Conservation (phyloP, 2,329 filamentous ascomycete species). For the Scedosporium boydii region DNA sequence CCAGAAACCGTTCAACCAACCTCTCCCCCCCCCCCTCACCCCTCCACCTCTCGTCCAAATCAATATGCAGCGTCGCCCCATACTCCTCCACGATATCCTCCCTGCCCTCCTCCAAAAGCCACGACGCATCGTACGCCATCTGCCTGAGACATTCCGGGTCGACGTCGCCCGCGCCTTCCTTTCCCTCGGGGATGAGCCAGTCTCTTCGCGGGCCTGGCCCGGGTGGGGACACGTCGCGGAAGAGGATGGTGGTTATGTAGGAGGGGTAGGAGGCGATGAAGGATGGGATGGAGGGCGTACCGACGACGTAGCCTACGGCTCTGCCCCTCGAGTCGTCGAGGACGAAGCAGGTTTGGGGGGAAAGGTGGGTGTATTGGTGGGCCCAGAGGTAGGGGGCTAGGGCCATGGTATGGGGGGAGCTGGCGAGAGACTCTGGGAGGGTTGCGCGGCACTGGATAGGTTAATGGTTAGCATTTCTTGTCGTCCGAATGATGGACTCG, state of each 20-base stretch:
- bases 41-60: conserved; percentile 32
- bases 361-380: conserved; percentile 38
- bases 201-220: not conserved
- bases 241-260: conserved; percentile 28
- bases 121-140: conserved; percentile 28
- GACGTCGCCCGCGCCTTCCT: conserved; percentile 8
- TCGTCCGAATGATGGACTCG: not conserved
- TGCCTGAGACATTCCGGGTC: conserved; percentile 29
- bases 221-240: not conserved
- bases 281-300: conserved; percentile 30
- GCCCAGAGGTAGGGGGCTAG: conserved; percentile 42
- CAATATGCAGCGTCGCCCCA: conserved; percentile 39
- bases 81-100: conserved; percentile 23
- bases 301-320: conserved; percentile 41
- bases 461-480: too few species aligned
- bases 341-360: conserved; percentile 33
- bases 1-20: too few species aligned
- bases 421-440: conserved; percentile 30
- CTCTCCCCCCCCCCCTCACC: conserved; percentile 33
- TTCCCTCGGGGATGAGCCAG: not conserved
- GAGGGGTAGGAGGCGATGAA: conserved; percentile 26
- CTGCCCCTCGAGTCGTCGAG: conserved; percentile 35
- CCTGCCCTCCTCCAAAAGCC: conserved; percentile 28
- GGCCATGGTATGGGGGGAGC: conserved; percentile 21
- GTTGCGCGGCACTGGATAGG: conserved; percentile 35